Conservation (phyloP, 257 asterid genomes). For the Primulina tabacum region DNA sequence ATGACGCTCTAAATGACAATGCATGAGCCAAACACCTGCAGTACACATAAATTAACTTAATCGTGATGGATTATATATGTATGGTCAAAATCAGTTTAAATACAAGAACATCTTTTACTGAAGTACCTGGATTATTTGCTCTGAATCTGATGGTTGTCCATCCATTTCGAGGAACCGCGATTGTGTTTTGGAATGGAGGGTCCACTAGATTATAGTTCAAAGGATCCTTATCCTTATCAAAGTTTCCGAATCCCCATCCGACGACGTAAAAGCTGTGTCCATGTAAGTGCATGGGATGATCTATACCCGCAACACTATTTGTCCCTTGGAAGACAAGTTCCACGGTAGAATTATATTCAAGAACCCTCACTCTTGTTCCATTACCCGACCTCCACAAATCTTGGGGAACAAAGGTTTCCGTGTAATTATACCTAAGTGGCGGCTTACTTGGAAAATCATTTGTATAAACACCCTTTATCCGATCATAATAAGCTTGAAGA, state of each 20-base stretch:
- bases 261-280: slow-evolving; percentile 70
- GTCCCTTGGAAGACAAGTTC: slow-evolving; percentile 66
- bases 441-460: slow-evolving; percentile 44
- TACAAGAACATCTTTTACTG: no score
- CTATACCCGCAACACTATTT: slow-evolving; percentile 41
- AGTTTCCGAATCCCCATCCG: slow-evolving; percentile 58
- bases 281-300: slow-evolving; percentile 77
- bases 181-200: slow-evolving; percentile 54
- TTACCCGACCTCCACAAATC: slow-evolving; percentile 14
- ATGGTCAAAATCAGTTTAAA: no score
- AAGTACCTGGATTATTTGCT: slow-evolving; percentile 65
- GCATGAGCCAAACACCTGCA: no score
- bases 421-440: slow-evolving; percentile 40
- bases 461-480: slow-evolving; percentile 35
- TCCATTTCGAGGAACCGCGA: slow-evolving; percentile 52
- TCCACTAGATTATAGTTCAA: slow-evolving; percentile 55
- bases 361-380: slow-evolving; percentile 37
- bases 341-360: slow-evolving; percentile 44
- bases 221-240: slow-evolving; percentile 42
- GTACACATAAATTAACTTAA: background rate
- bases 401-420: slow-evolving; percentile 25
- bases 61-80: no score
- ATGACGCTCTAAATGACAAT: no score
- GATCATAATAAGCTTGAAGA: slow-evolving; percentile 50
- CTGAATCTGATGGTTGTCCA: slow-evolving; percentile 67